Conservation (phyloP, 2,329 filamentous ascomycete species). For the Amesomyces nigricolor region DNA sequence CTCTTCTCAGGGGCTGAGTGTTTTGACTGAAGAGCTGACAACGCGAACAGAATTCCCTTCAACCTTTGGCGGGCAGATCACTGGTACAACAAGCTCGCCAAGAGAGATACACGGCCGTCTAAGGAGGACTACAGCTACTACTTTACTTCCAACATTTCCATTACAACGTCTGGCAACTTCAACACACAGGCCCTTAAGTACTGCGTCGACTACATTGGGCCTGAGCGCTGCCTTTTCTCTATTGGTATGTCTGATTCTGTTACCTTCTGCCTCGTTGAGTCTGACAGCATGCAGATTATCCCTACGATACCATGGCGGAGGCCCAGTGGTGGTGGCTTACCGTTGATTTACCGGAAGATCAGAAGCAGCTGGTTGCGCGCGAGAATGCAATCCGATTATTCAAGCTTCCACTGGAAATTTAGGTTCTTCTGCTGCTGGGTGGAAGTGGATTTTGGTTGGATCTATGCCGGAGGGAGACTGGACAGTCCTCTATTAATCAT, state of each 20-base stretch:
- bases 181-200: slow-evolving; percentile 37
- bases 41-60: slow-evolving; percentile 36
- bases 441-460: neutral
- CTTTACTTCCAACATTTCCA: slow-evolving; percentile 37
- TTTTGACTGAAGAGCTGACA: neutral
- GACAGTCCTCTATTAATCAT: too few relatives aligned
- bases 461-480: too few relatives aligned
- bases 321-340: slow-evolving; percentile 33
- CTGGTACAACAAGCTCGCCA: slow-evolving; percentile 41
- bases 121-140: slow-evolving; percentile 38
- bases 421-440: neutral
- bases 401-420: slow-evolving; percentile 30
- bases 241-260: slow-evolving; percentile 32
- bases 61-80: slow-evolving; percentile 38
- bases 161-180: slow-evolving; percentile 39
- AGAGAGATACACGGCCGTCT: slow-evolving; percentile 33
- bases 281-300: slow-evolving; percentile 28
- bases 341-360: slow-evolving; percentile 26
- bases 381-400: slow-evolving; percentile 32
- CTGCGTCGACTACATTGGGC: slow-evolving; percentile 36
- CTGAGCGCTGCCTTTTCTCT: slow-evolving; percentile 36
- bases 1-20: neutral
- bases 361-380: slow-evolving; percentile 29
- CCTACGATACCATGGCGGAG: slow-evolving; percentile 32
- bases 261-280: neutral